Conservation (phyloP, 2,329 filamentous ascomycete species). For the Microsporum canis region DNA sequence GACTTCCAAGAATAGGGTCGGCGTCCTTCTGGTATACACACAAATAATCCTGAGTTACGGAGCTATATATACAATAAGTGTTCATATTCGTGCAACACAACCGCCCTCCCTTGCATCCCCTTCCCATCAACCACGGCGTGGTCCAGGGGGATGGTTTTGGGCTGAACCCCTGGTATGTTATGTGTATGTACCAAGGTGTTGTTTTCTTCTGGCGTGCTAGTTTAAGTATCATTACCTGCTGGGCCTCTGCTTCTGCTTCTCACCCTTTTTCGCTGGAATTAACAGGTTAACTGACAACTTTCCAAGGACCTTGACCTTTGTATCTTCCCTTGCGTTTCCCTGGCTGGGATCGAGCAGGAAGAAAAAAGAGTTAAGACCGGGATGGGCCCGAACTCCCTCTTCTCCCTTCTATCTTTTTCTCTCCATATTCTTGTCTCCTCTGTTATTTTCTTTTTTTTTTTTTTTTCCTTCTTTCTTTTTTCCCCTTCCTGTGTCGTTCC, state of each 20-base stretch:
- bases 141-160: neutral
- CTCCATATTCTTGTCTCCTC: neutral
- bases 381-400: neutral
- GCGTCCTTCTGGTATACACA: neutral
- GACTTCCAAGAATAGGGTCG: neutral
- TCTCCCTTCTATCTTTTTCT: neutral
- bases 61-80: too few relatives aligned
- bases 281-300: too few relatives aligned
- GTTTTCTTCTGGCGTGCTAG: neutral
- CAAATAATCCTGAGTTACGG: too few relatives aligned
- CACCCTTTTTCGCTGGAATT: neutral
- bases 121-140: neutral
- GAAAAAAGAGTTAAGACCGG: neutral
- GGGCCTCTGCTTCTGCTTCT: neutral
- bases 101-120: neutral
- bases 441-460: neutral
- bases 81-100: neutral
- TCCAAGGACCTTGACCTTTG: neutral
- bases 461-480: neutral
- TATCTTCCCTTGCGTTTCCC: neutral
- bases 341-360: neutral
- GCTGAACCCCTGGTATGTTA: neutral
- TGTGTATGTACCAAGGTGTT: neutral
- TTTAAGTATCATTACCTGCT: neutral
- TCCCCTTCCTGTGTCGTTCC: neutral